Conservation (phyloP, 2,329 filamentous ascomycete genomes). For the Dactylonectria macrodidyma region DNA sequence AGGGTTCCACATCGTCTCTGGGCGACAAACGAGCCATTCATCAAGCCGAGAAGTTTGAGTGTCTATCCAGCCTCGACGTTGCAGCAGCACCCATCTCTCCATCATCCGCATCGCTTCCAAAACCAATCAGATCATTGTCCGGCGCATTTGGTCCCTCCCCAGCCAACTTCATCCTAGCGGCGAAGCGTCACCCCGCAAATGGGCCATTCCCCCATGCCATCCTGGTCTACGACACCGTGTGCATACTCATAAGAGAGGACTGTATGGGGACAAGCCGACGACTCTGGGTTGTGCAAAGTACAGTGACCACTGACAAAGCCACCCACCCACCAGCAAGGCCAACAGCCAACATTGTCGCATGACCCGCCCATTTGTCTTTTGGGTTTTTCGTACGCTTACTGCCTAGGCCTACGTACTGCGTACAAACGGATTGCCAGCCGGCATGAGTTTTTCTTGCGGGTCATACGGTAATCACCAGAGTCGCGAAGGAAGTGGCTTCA, state of each 20-base stretch:
- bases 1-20: not conserved
- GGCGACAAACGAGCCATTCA: not conserved
- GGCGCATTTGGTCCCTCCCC: constrained; percentile 4
- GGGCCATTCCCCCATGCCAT: not conserved
- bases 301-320: not conserved
- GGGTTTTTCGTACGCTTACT: too few species aligned
- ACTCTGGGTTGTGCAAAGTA: not conserved
- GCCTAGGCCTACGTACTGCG: too few species aligned
- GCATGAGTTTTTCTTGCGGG: too few species aligned
- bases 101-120: not conserved
- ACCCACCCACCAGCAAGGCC: not conserved
- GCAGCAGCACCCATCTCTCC: constrained; percentile 4
- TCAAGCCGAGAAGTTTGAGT: not conserved
- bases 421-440: too few species aligned
- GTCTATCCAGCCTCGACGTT: not conserved
- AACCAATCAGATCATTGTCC: constrained; percentile 1
- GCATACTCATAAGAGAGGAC: not conserved
- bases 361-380: not conserved
- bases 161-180: constrained; percentile 23
- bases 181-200: constrained; percentile 25
- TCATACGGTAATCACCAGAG: too few species aligned
- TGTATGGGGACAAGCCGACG: not conserved
- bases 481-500: too few species aligned
- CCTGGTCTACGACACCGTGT: not conserved
- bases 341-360: constrained; percentile 5